phyloP scores from a whole-genome alignment of 2,329 filamentous ascomycete species.

The Pseudogymnoascus sp. region DNA sequence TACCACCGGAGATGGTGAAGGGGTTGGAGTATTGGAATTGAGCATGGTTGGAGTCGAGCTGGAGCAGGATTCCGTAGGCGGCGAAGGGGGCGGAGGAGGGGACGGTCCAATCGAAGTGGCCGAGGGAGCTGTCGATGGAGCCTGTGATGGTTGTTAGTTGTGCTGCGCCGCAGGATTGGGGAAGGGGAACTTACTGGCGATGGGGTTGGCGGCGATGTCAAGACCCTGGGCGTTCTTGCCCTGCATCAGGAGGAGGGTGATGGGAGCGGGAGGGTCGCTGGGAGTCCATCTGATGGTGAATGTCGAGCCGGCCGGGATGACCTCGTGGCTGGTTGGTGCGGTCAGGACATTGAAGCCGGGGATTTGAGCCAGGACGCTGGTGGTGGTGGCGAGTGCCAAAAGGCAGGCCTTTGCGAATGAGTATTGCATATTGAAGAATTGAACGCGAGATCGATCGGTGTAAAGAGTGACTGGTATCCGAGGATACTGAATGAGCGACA shows the following conservation, averaged over 20 bases:
- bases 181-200: conserved; percentile 40
- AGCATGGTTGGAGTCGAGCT: conserved; percentile 36
- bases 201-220: conserved; percentile 27
- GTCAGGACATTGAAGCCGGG: conserved; percentile 47
- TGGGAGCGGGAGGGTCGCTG: conserved; percentile 34
- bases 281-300: conserved; percentile 44
- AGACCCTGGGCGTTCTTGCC: conserved; percentile 37
- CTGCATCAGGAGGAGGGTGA: conserved; percentile 42
- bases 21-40: conserved; percentile 56
- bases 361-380: conserved; percentile 44
- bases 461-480: conserved; percentile 9
- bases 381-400: conserved; percentile 34
- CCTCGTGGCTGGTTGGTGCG: conserved; percentile 36
- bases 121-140: conserved; percentile 37
- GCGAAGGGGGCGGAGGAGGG: conserved; percentile 34
- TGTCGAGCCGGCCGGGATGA: conserved; percentile 39
- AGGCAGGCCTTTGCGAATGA: conserved; percentile 7
- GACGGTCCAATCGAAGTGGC: conserved; percentile 43
- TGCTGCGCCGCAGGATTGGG: not conserved
- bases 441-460: not conserved
- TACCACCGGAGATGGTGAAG: conserved; percentile 32
- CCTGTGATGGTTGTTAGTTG: conserved; percentile 28
- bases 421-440: conserved; percentile 5
- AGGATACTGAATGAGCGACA: conserved; percentile 8
- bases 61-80: conserved; percentile 51